Evolutionary conservation across 2,329 filamentous ascomycete species (phyloP), one percentile per base, ranked within the genome.

Genomic region (Karstenula rhodostoma): DNA sequence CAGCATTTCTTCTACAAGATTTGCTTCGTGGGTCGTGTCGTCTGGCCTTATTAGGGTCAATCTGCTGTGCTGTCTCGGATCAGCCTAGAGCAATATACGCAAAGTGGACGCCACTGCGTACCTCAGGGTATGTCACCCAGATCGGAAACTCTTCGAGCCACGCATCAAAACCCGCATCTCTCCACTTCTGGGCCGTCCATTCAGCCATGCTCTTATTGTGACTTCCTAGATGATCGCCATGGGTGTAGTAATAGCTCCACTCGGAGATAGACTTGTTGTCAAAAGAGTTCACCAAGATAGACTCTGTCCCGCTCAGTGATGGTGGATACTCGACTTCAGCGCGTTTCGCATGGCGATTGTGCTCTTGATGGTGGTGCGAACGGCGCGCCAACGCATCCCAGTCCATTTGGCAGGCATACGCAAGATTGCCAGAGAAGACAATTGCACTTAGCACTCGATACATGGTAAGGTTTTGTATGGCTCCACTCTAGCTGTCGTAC

Each of bases 151-250:
- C 66, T 9, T 59, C 66, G 2, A 71, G 48, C 42, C 53, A 57
- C 1, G 62, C 51, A 37, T 64, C 61, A 27, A 71, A 62, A 3
- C 69, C 69, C 29, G 68, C 64, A 37, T 69, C 67, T 19, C 56
- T 32, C 69, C 69, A 71, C 35, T 67, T 66, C 13, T 68, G 53
- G 13, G 65, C 67, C 19, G 68, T 71, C 68, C 68, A 69, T 46
- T 73, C 71, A 27, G 77, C 72, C 54, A 77, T 66, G 13, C 70
- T 69, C 35, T 71, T 71, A 27, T 71, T 64, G 65, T 71, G 67
- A 3, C 58, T 60, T 50, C 67, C 72, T 1, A 76, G 59, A 54
- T 73, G 67, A 22, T 67, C 67, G 17, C 68, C 69, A 66, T 69
- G 67, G 10, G 68, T 71, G 57, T 71, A 71, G 54, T 71, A 67